Base-by-base conservation (phyloP, 2,329 filamentous ascomycete species). In the Microdochium trichocladiopsis region DNA sequence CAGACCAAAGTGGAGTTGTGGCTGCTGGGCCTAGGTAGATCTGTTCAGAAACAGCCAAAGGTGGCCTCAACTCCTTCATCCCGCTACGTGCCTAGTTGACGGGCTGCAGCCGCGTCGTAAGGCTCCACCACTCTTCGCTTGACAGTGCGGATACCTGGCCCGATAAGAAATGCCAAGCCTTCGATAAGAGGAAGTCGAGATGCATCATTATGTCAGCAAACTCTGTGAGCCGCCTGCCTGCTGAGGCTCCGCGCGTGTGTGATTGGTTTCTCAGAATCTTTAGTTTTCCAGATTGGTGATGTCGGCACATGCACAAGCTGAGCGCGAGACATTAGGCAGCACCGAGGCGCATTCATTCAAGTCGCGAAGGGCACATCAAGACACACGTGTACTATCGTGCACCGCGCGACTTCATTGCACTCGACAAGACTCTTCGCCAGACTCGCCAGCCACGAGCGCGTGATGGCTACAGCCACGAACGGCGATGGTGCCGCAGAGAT, bases 401-500 rank as follows among this genome's bases (percentile, higher is more conserved):
- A 37, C 33, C 33, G 12, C 33, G 14, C 5, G 14, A 16, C 4
- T 16, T n/a, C 5, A 8, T n/a, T 16, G 14, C 33, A 9, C 14
- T 16, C 33, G 18, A 37, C 16, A 8, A 18, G n/a, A 4, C 41
- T 18, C 3, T 21, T 45, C 18, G 41, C 18, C 16, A 8, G 5
- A 22, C 14, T 3, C 41, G 41, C 52, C 43, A 45, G 43, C 25
- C 56, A 48, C 58, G 47, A 55, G 60, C 55, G 51, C 56, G 60
- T 55, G 51, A 72, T 72, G 70, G 67, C 69, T 56, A 63, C 67
- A 47, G 65, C 66, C 60, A 69, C 73, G 57, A 82, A 82, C 62
- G 78, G 77, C 60, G 78, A 81, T 67, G 68, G 75, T 67, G 68
- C 75, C 58, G 69, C 73, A 41, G 72, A 74, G 41, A 69, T 68